These are phyloP conservation scores for Paramecium sexaurelia DNA, from an alignment of 73 alveolate genomes.

Conservation along the genomic window DNA sequence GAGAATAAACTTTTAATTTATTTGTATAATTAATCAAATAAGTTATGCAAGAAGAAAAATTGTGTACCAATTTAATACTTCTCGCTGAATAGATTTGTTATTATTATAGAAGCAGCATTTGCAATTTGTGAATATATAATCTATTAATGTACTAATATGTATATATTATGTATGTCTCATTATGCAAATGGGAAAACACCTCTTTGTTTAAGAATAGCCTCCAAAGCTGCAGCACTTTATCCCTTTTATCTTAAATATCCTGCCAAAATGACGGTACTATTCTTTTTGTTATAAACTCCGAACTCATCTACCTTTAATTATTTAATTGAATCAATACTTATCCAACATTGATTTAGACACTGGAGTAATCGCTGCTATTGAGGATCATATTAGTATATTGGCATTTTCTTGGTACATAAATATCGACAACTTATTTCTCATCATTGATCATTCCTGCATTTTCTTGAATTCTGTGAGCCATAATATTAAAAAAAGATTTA, in stretches of 20 bases:
- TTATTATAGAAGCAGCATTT: conserved; percentile 17
- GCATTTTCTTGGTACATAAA: conserved; percentile 53
- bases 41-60: conserved; percentile 23
- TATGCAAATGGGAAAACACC: conserved; percentile 22
- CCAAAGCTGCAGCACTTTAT: conserved; percentile 46
- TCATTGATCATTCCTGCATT: conserved; percentile 59
- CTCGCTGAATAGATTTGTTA: not conserved
- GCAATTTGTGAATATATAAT: conserved; percentile 33
- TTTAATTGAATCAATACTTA: not conserved
- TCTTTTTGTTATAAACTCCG: not conserved
- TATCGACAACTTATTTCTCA: conserved; percentile 43
- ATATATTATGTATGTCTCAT: not conserved
- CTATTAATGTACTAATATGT: conserved; percentile 24
- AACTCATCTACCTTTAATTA: conserved; percentile 17
- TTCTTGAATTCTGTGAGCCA: conserved; percentile 51
- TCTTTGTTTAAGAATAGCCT: conserved; percentile 16
- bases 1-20: conserved; percentile 4
- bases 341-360: conserved; percentile 53
- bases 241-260: conserved; percentile 57
- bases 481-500: conserved; percentile 57
- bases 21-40: not conserved
- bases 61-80: not conserved
- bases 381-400: conserved; percentile 49
- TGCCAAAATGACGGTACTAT: not conserved
- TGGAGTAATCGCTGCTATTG: conserved; percentile 17